Conservation (phyloP, 2,329 filamentous ascomycete species). For the Nothophaeocryptopus gaeumannii region DNA sequence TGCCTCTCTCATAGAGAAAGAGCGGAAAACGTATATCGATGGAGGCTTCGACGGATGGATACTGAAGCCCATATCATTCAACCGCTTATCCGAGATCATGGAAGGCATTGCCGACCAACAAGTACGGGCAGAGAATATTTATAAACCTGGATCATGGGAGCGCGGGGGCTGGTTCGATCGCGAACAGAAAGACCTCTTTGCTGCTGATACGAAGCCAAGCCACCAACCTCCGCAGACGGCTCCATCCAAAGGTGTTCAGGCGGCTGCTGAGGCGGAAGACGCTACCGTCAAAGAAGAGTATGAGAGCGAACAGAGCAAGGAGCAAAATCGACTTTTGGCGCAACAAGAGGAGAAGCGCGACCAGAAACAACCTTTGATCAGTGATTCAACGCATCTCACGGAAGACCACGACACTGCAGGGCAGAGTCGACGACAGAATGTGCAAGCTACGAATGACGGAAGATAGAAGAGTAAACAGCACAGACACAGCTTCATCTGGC, state of each 20-base stretch:
- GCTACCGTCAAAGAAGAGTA: constrained; percentile 35
- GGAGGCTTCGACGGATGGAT: constrained; percentile 90
- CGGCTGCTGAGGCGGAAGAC: constrained; percentile 34
- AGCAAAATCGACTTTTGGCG: constrained; percentile 32
- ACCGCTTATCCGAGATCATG: constrained; percentile 66
- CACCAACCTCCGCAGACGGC: constrained; percentile 20
- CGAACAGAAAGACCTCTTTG: constrained; percentile 37
- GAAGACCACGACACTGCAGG: background rate
- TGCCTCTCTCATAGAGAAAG: constrained; percentile 71
- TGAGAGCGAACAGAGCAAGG: constrained; percentile 31
- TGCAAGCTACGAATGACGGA: constrained; percentile 2
- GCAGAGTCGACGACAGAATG: constrained; percentile 8
- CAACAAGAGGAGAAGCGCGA: constrained; percentile 19
- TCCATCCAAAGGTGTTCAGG: constrained; percentile 30
- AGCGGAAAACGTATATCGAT: constrained; percentile 66
- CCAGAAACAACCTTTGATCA: background rate
- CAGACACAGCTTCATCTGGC: background rate
- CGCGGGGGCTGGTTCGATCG: constrained; percentile 76
- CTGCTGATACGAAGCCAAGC: constrained; percentile 38
- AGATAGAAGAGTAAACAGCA: constrained; percentile 2
- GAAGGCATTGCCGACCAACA: constrained; percentile 63
- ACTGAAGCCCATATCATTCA: constrained; percentile 81
- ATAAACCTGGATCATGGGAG: constrained; percentile 73
- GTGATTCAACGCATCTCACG: background rate
- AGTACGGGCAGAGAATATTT: constrained; percentile 61